Base-by-base conservation (phyloP, 805 yeast species). In the Kodamaea jinghongensis region DNA sequence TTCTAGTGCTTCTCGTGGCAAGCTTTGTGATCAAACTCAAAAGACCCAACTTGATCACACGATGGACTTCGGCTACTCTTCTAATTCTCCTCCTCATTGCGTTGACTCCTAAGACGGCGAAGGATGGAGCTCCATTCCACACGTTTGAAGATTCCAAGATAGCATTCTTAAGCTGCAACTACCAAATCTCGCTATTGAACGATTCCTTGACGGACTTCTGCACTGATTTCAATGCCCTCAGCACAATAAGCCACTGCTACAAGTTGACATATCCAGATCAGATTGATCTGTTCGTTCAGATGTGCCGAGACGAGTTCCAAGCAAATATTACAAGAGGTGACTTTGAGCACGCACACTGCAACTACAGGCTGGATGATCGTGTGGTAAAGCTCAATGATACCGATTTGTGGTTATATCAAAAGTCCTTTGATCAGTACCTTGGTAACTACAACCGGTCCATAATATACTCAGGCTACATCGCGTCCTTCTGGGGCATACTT, bases 381-480 rank as follows among this genome's bases (percentile, higher is more conserved):
- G 70, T 70, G 0, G 52, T 63, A 10, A 52, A 49, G 36, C 47
- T 67, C 16, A 45, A 61, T 23, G 56, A 54, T 7, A 33, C 52
- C 2, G 34, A 36, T 7, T 52, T 57, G 8, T 5, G 31, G 3
- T 20, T 49, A 2, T 60, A 52, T 43, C 50, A 52, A 26, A 50
- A 45, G 9, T 49, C 68, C 2, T 67, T 63, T 43, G 65, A 60
- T 32, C 67, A 61, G 35, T 68, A 61, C 42, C 51, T 67, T 31
- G 72, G 72, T 7, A 68, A 67, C 51, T 66, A 64, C 41, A 67
- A 65, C 39, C 59, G 60, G 15, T 73, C 81, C 2, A 64, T 75
- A 20, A 42, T 37, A 11, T 45, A 43, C 46, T 61, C 72, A 13
- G 55, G 52, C 20, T 50, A 50, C 33, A 33, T 66, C 30, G 51